phyloP scores from a whole-genome alignment of 2,329 filamentous ascomycete genomes.

The Akanthomyces muscarius region DNA sequence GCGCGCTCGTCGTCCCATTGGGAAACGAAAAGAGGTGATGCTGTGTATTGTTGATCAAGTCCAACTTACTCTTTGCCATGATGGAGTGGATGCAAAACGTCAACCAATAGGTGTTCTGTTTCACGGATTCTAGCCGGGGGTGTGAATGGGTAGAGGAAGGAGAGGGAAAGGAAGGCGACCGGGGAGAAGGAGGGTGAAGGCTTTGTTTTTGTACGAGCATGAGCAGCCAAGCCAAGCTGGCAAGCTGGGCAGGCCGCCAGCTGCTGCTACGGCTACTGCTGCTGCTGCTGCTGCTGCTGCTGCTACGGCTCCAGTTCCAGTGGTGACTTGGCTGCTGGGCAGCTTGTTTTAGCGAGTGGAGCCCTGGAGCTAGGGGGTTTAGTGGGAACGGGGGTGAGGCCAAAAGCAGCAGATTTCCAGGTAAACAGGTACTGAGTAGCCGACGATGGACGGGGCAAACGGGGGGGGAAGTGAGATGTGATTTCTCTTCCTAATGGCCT shows the following conservation, averaged over 20 bases:
- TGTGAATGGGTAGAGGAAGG: neutral
- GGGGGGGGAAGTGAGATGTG: neutral
- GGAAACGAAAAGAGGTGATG: neutral
- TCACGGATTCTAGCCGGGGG: conserved; percentile 4
- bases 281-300: neutral
- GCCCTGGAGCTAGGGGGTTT: conserved; percentile 3
- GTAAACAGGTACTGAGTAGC: too few species aligned
- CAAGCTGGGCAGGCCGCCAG: neutral
- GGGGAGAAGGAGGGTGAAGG: conserved; percentile 2
- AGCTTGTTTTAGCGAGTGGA: conserved; percentile 10
- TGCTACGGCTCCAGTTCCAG: neutral
- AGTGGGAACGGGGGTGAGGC: neutral
- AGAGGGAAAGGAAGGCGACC: neutral
- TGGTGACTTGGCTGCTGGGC: neutral
- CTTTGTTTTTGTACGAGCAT: conserved; percentile 14
- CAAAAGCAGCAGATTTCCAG: neutral
- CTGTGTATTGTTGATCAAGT: neutral
- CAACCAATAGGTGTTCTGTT: conserved; percentile 1
- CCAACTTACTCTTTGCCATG: conserved; percentile 18
- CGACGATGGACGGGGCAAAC: neutral
- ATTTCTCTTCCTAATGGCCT: too few species aligned
- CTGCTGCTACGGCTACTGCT: too few species aligned
- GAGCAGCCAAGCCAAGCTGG: neutral
- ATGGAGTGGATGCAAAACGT: neutral
- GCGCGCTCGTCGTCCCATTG: neutral